Evolutionary conservation across 805 yeast genomes (phyloP), one percentile per base, ranked within the genome.

Genomic region (Middelhovenomyces tepae): DNA sequence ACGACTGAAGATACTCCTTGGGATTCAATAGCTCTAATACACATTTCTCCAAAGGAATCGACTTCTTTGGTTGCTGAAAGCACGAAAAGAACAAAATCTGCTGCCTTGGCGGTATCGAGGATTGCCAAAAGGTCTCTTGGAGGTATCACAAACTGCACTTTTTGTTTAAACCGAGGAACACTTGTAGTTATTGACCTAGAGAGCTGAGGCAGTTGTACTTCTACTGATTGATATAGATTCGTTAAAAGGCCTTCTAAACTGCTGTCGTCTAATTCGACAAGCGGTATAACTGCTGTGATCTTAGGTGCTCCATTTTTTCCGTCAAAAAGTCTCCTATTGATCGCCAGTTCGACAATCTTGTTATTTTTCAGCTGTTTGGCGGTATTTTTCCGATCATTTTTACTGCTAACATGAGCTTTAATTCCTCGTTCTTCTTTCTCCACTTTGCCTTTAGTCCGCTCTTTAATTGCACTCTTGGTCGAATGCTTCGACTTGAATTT

Each of bases 401-500:
- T 71, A n/a, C 69, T 54, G 29, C 46, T 37, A 16, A 54, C 35
- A 31, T 41, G 38, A 22, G 28, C 32, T 20, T 40, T 55, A 40
- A 62, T 64, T 16, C 57, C 41, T 20, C 58, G 41, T 26, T 38
- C 43, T 2, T 71, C 60, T 48, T 78, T 81, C 51, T 87, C 97
- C 22, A 89, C 83, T 56, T 85, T 87, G 40, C 97, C 97, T 41
- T 62, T 87, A 48, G 64, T 65, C 38, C 73, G 65, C 43, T 84
- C 82, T 53, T 86, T 93, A 49, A 89, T 57, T 22, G 86, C 73
- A 39, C 95, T 81, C 53, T 91, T 91, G 9, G 94, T 73, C 14
- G 95, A 73, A 64, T 91, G 98, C 53, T 78, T 81, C 2, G 94
- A 73, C 55, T 91, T 93, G 69, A 85, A 93, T 7, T 87, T 71